Base-by-base conservation (phyloP, 2,329 filamentous ascomycete genomes). In the Zymoseptoria crescenta region DNA sequence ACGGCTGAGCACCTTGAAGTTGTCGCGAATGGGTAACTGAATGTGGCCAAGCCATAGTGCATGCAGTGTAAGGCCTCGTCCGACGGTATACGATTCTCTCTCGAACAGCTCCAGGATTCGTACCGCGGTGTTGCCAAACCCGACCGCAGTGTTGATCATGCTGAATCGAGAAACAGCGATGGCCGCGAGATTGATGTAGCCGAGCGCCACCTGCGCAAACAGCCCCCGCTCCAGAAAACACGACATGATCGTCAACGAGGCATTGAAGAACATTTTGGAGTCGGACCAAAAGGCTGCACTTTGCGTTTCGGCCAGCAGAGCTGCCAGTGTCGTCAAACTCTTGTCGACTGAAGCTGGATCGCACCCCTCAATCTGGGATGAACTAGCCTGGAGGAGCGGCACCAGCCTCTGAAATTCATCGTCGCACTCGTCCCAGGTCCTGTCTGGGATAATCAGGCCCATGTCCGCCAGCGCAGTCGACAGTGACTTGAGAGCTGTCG, bases 381-480 rank as follows among this genome's bases (percentile, higher is more conserved):
- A 60, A 16, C 59, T 61, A 0, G 55, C 53, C 48, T 67, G 59
- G 20, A 73, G 57, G 6, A 68, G 48, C 53, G 59, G 68, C 45
- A 65, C 67, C 65, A 64, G 74, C 21, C 56, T 78, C 64, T 85
- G 80, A 67, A 94, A 96, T 56, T 87, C 84, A 19, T 77, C 75
- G 69, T 96, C 92, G 68, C 90, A 95, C 65, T 87, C 83, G 65
- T 92, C 85, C 71, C 86, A 91, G 1, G 86, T 86, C 2, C 84
- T 77, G 1, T 85, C 79, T 35, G 86, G 82, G 10, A 94, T 77
- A 9, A 81, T 74, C 16, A 92, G 80, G 2, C 84, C 88, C 10
- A 96, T 79, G 10, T 86, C 86, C 28, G 75, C 76, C 16, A 96
- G 76, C 62, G 89, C 91, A 52, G 85, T 81, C 67, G 87, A 87